A percentile compares a stretch with the other conserved stretches of the same genome.
These are phyloP conservation scores for Penicillium diatomitis DNA, from an alignment of 495 filamentous ascomycete genomes.

Conservation along the genomic window DNA sequence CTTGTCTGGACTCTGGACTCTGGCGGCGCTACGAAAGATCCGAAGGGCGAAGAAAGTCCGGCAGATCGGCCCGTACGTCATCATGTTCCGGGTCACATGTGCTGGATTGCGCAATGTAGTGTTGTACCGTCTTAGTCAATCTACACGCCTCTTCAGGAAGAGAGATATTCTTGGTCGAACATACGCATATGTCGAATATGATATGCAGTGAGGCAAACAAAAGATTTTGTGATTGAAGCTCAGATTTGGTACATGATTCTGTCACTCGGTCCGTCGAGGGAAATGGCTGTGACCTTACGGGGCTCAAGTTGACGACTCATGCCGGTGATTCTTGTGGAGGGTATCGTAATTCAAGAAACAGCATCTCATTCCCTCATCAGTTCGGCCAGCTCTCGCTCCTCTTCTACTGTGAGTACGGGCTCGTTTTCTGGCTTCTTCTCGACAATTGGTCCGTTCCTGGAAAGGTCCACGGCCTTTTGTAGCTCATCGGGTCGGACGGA, in stretches of 20 bases:
- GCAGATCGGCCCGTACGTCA: conserved; percentile 35
- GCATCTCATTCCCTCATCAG: conserved; percentile 62
- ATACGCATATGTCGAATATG: too few relatives aligned
- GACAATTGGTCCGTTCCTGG: conserved; percentile 43
- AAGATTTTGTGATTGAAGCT: too few relatives aligned
- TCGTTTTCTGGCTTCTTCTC: conserved; percentile 37
- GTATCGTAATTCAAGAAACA: conserved; percentile 7
- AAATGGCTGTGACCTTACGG: too few relatives aligned
- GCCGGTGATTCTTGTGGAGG: background rate
- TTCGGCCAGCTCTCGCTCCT: conserved; percentile 79
- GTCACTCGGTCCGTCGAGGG: too few relatives aligned
- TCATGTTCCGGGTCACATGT: conserved; percentile 30
- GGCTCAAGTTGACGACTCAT: too few relatives aligned
- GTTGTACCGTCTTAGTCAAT: too few relatives aligned
- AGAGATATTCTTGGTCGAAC: too few relatives aligned
- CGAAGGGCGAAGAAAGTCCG: background rate
- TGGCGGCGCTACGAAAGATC: background rate
- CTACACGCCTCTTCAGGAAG: too few relatives aligned
- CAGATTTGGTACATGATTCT: too few relatives aligned
- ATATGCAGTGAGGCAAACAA: too few relatives aligned
- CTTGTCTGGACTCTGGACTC: background rate
- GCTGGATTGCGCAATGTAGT: too few relatives aligned
- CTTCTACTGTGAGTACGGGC: conserved; percentile 61
- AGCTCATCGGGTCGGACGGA: conserved; percentile 56
- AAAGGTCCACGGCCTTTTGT: conserved; percentile 48